Evolutionary conservation across 805 yeast species (phyloP), one percentile per base, ranked within the genome.

Genomic region (Metschnikowia continentalis): DNA sequence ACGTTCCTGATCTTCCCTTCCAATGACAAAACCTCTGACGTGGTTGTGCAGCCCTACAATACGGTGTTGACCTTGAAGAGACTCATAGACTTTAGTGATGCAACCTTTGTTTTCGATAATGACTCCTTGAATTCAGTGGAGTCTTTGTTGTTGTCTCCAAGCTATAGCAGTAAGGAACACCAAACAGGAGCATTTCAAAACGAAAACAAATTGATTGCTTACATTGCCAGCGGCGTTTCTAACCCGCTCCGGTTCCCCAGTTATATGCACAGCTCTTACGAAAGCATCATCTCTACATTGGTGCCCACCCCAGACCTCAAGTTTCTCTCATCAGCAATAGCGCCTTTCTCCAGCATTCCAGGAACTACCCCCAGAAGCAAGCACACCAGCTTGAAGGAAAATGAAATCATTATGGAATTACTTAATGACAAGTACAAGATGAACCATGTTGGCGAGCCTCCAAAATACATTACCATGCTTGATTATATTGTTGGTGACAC

Each of bases 41-140:
- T 91, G n/a, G 98, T 95, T 17, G 97, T 95, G 4, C 98, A 94
- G 64, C 98, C 99, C 0, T 94, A 94, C 68, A 94, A 94, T 66
- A 85, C 96, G 0, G 76, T 94, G 19, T 70, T 94, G 48, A 85
- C 99, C 0, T 74, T 95, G 58, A 82, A 83, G 64, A 72, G 98
- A 58, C 75, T 94, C 53, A 85, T 89, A 5, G 94, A 90, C 57
- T 81, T 80, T 60, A 88, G 96, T 40, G 97, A 94, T 66, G 85
- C 90, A 2, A 84, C 88, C 41, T 76, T 90, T n/a, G 94, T 92
- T 5, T 86, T 91, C 61, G 98, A 94, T 64, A 94, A 94, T 67
- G 89, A 86, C 54, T 91, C 97, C 0, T 69, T 94, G 47, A 75
- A 84, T 59, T 73, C 84, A 19, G 80, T 90, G 40, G 91, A 96